A percentile compares a stretch with the other conserved stretches of the same genome.
Conservation (phyloP, 116 monocot genomes). For the Cymodocea nodosa region DNA sequence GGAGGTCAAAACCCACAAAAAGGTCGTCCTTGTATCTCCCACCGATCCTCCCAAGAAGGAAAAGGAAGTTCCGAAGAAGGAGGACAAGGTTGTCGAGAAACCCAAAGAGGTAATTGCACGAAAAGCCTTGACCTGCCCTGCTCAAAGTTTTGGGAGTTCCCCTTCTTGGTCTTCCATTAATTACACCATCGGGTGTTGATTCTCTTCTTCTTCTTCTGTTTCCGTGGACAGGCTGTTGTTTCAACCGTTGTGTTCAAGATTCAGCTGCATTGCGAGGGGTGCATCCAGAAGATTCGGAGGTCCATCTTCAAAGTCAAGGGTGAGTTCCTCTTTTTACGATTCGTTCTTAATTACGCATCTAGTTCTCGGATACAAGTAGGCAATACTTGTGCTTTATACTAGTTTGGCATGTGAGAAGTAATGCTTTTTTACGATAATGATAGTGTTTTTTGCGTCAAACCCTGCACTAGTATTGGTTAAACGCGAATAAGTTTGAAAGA, state of each 20-base stretch:
- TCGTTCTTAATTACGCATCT: not conserved
- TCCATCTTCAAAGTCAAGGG: constrained; percentile 36
- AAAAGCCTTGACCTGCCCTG: not conserved
- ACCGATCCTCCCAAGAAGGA: constrained; percentile 12
- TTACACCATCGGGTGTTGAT: too few species aligned
- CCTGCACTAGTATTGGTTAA: too few species aligned
- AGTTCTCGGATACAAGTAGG: too few species aligned
- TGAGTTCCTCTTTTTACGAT: not conserved
- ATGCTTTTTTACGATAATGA: too few species aligned
- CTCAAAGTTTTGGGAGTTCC: too few species aligned
- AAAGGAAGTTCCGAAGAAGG: constrained; percentile 4
- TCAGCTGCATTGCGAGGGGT: constrained; percentile 44
- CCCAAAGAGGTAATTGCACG: not conserved
- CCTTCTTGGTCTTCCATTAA: not conserved
- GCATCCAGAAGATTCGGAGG: constrained; percentile 23
- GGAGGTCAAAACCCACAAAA: constrained; percentile 52
- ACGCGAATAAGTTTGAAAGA: too few species aligned
- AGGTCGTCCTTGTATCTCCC: constrained; percentile 58
- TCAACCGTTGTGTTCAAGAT: constrained; percentile 43
- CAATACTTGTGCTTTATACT: not conserved
- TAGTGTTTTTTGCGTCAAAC: too few species aligned
- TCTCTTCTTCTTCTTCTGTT: not conserved
- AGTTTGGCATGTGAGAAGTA: not conserved
- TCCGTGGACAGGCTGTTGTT: constrained; percentile 1
- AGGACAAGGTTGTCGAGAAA: constrained; percentile 16